Base-by-base conservation (phyloP, 805 yeast species). In the Saccharomycopsis schoenii region DNA sequence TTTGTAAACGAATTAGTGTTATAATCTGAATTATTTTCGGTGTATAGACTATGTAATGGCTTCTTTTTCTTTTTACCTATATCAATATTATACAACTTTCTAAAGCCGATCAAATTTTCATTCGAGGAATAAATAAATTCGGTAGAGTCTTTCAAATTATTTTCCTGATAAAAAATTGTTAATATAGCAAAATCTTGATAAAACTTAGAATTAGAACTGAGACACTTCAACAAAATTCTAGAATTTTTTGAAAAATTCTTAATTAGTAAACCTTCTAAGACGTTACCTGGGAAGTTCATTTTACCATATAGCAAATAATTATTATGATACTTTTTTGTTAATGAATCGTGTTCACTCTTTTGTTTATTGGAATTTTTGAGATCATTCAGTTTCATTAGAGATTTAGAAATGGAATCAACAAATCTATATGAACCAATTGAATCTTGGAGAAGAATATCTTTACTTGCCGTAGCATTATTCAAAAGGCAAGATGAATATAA, bases 281-380 rank as follows among this genome's bases (percentile, higher is more conserved):
- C 85, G 17, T 89, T 84, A 1, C 89, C 88, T 0, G 99, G 98
- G 64, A 93, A 84, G 68, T 86, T 88, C 84, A 94, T 81, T 65
- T 93, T 77, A 0, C 98, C 98, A 71, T 89, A 93, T 15, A 93
- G 74, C 0, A 84, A 75, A 41, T 78, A 73, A 57, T 66, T 62
- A 10, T 62, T 37, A 24, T 47, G 29, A 21, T 12, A 10, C 15
- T 10, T 11, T 21, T 47, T 34, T 12, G 58, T 40, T 54, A 62
- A 50, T 10, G 42, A 6, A 29, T 21, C 41, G 15, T 43, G 15
- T 8, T 29, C 9, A 66, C 65, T 37, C 55, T 55, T 43, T 19
- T 8, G 11, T 39, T 29, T 43, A 36, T 34, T 17, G 36, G 43
- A 57, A 63, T 61, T 14, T 50, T 55, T 19, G 15, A 56, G 4